phyloP scores from a whole-genome alignment of 1,284 basidiomycete species.

The Tilletia caries region DNA sequence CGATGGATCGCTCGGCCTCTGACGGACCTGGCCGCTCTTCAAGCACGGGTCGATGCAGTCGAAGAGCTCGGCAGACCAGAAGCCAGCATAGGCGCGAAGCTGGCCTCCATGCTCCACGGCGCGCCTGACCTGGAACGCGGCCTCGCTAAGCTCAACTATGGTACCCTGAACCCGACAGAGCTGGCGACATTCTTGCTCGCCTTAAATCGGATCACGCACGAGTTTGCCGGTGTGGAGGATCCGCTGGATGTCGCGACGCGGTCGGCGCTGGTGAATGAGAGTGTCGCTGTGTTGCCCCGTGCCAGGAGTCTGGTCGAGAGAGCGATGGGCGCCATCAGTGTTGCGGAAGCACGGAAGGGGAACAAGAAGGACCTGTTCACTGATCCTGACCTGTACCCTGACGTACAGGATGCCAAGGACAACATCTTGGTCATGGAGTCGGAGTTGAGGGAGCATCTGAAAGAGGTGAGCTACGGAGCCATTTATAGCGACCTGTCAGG shows the following conservation, averaged over 20 bases:
- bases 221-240: constrained; percentile 62
- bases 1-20: constrained; percentile 85
- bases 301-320: constrained; percentile 63
- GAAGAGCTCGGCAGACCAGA: constrained; percentile 69
- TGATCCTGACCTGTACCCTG: constrained; percentile 69
- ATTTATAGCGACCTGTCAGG: background rate
- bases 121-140: constrained; percentile 87
- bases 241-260: constrained; percentile 59
- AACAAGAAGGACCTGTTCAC: constrained; percentile 72
- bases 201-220: constrained; percentile 69
- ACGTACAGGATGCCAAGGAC: constrained; percentile 61
- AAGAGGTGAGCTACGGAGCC: constrained; percentile 53
- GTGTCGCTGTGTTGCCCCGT: constrained; percentile 68
- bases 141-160: constrained; percentile 81
- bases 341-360: constrained; percentile 68
- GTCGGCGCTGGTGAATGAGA: constrained; percentile 66
- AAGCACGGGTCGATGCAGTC: constrained; percentile 76
- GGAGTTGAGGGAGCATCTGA: constrained; percentile 74
- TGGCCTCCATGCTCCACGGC: constrained; percentile 58
- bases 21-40: constrained; percentile 65
- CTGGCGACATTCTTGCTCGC: constrained; percentile 72
- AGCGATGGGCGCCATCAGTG: constrained; percentile 64
- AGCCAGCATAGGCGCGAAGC: constrained; percentile 53
- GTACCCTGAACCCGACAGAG: constrained; percentile 76
- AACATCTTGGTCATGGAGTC: constrained; percentile 65